Percentiles rank a stretch among this genome's conserved stretches.
phyloP scores from a whole-genome alignment of 305 asterid genomes.

The Plantago coronopus region DNA sequence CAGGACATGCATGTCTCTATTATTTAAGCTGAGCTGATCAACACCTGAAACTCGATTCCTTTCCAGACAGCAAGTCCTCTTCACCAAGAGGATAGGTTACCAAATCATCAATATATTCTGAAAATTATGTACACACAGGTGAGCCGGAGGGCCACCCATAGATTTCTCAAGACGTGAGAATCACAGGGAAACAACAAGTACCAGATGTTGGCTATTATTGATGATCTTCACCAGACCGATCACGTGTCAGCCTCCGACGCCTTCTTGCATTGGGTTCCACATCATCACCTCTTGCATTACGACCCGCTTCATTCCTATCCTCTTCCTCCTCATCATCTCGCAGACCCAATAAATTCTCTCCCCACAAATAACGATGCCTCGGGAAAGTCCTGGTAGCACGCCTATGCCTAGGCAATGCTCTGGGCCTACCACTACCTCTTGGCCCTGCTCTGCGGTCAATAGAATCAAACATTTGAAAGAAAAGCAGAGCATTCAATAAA shows the following conservation, averaged over 20 bases:
- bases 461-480: constrained; percentile 84
- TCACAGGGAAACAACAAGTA: constrained; percentile 19
- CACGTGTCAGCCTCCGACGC: constrained; percentile 61
- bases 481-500: constrained; percentile 64
- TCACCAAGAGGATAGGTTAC: constrained; percentile 16
- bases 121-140: constrained; percentile 14
- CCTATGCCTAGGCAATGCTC: constrained; percentile 55
- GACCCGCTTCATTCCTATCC: constrained; percentile 33
- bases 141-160: constrained; percentile 13
- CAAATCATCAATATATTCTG: constrained; percentile 13
- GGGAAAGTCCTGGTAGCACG: constrained; percentile 48
- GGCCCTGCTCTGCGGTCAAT: constrained; percentile 45
- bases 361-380: constrained; percentile 79
- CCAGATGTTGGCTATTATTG: constrained; percentile 33
- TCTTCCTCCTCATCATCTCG: constrained; percentile 38
- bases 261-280: constrained; percentile 39
- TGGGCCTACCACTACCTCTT: constrained; percentile 61
- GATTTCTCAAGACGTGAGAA: constrained; percentile 16
- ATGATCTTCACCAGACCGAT: constrained; percentile 50
- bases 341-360: constrained; percentile 68
- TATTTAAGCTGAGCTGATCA: constrained; percentile 7
- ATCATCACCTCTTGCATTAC: constrained; percentile 41
- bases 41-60: constrained; percentile 5
- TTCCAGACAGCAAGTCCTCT: constrained; percentile 11
- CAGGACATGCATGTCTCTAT: constrained; percentile 2